Base-by-base conservation (phyloP, 306 rosid species). In the Medicago arabica region DNA sequence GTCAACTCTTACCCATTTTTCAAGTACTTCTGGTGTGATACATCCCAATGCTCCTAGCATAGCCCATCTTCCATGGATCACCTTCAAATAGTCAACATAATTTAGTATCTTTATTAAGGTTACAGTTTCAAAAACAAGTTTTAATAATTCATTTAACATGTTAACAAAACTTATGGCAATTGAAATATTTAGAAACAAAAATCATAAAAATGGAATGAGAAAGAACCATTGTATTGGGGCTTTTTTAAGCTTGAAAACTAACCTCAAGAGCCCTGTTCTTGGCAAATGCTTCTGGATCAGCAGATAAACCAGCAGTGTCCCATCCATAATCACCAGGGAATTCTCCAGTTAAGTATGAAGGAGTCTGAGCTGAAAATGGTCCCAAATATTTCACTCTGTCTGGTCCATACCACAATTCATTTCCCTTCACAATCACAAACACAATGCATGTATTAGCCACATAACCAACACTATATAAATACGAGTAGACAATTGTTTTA, bases 241-340 rank as follows among this genome's bases (percentile, higher is more conserved):
- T 2, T 43, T 10, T 12, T 44, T 4, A 44, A 44, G 50, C 13
- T 11, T 44, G 16, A 13, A 46, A 46, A n/a, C n/a, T 21, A 74
- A 87, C 97, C 97, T 89, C 98, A 85, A 94, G 96, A 85, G 97
- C 94, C 87, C 93, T 85, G 86, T 93, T 94, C 80, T 69, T 94
- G 71, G 93, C 94, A 80, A 93, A 91, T 40, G 98, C 97, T 87
- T 93, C 96, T 0, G 97, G 96, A 63, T 93, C 97, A 74, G 96
- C 97, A 77, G 92, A 91, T 76, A 91, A 83, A 0, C 94, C 97
- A 17, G 97, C 97, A 69, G 94, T 88, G 84, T 91, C 96, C 96
- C 96, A 91, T 51, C 96, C 94, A 78, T 93, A 93, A 80, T 91
- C 97, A 3, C 94, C 94, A 5, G 96, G 96, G 67, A 93, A 88